Conservation (phyloP, 805 yeast species). For the Lipomyces mesembrius region DNA sequence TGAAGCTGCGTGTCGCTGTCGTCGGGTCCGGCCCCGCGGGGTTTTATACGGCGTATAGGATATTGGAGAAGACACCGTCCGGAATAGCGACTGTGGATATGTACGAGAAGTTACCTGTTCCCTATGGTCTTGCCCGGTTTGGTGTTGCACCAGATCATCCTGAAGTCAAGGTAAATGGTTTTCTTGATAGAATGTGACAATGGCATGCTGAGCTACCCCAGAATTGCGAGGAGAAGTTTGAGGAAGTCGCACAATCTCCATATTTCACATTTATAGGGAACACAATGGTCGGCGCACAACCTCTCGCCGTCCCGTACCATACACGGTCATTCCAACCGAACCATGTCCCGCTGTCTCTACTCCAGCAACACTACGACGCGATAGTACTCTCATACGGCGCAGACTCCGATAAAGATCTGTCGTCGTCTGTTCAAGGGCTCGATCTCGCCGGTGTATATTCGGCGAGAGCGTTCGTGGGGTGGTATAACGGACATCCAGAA, state of each 20-base stretch:
- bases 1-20: conserved; percentile 58
- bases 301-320: background rate
- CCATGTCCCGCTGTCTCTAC: conserved; percentile 57
- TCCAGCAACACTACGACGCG: conserved; percentile 66
- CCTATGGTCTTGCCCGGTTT: conserved; percentile 86
- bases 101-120: conserved; percentile 84
- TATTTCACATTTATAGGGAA: conserved; percentile 71
- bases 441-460: conserved; percentile 66
- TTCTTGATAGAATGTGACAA: background rate
- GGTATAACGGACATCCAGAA: conserved; percentile 93
- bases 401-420: conserved; percentile 55
- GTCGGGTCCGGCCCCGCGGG: conserved; percentile 98
- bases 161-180: conserved; percentile 65
- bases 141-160: conserved; percentile 99
- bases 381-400: conserved; percentile 84
- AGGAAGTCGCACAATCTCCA: conserved; percentile 50
- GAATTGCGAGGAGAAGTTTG: conserved; percentile 68
- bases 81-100: conserved; percentile 62
- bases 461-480: conserved; percentile 86
- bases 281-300: conserved; percentile 61
- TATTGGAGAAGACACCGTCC: conserved; percentile 54
- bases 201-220: background rate
- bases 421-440: conserved; percentile 61
- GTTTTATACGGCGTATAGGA: conserved; percentile 80
- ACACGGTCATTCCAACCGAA: conserved; percentile 29